Evolutionary conservation across 1,139 yeast genomes (phyloP).

Genomic region (Zygosaccharomyces sapae): DNA sequence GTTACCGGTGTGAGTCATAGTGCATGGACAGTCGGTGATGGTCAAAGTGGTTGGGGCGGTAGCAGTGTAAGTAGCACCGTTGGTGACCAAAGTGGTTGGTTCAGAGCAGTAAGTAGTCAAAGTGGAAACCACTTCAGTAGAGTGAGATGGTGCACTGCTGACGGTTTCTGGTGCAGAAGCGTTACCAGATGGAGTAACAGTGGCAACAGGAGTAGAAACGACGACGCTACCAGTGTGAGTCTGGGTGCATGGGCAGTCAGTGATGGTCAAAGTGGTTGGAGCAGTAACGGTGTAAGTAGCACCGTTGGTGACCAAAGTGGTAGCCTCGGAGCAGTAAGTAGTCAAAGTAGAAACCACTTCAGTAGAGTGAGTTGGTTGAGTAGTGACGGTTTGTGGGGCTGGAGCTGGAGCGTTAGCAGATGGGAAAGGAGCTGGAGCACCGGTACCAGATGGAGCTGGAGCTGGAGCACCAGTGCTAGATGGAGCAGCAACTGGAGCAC

Average conservation of each 20-base stretch:
- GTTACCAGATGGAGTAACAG: no score
- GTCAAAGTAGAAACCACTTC: constrained; percentile 52
- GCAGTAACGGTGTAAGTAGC: constrained; percentile 19
- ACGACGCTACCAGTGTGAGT: constrained; percentile 3
- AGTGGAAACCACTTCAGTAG: constrained; percentile 49
- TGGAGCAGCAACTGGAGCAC: constrained; percentile 35
- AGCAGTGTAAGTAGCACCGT: constrained; percentile 18
- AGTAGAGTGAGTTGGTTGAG: constrained; percentile 25
- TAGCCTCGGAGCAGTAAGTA: constrained; percentile 53
- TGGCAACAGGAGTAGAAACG: neutral
- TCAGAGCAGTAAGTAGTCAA: constrained; percentile 59
- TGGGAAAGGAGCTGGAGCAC: constrained; percentile 45
- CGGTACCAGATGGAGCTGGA: constrained; percentile 40
- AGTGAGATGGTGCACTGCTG: neutral
- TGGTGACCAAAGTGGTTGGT: constrained; percentile 29
- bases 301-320: constrained; percentile 28
- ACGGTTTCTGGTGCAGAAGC: no score
- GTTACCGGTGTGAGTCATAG: constrained; percentile 44
- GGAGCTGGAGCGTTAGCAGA: constrained; percentile 45
- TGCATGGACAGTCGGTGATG: neutral
- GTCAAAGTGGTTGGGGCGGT: constrained; percentile 15
- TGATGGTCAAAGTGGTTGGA: constrained; percentile 49
- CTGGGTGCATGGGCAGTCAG: constrained; percentile 60
- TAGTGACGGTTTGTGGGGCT: no score
- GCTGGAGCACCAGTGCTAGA: constrained; percentile 49